Evolutionary conservation across 768 basidiomycete species (phyloP).

Genomic region (Gelatoporia subvermispora): DNA sequence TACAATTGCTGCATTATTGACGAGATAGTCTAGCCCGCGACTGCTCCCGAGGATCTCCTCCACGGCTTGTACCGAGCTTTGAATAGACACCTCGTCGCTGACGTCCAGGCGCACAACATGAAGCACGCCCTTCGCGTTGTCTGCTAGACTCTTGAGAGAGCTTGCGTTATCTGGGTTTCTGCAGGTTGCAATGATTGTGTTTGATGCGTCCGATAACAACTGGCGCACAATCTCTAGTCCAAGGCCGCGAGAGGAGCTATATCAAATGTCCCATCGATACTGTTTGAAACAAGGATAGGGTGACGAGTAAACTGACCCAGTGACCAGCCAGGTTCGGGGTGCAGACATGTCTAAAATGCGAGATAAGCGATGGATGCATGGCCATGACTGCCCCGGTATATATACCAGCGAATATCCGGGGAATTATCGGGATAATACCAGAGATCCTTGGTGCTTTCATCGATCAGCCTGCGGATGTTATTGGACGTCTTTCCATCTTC

Average conservation of each 20-base stretch:
- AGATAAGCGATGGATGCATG: no score
- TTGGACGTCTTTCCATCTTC: no score
- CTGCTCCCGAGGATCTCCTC: slow-evolving; percentile 21
- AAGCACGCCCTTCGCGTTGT: slow-evolving; percentile 22
- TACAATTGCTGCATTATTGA: slow-evolving; percentile 36
- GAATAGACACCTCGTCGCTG: slow-evolving; percentile 21
- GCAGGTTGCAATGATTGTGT: slow-evolving; percentile 27
- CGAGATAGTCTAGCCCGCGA: slow-evolving; percentile 32
- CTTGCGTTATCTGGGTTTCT: slow-evolving; percentile 21
- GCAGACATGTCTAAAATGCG: slow-evolving; percentile 5
- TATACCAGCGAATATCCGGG: no score
- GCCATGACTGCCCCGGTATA: no score
- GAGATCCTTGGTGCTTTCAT: no score
- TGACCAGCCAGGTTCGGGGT: slow-evolving; percentile 20
- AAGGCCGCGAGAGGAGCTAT: slow-evolving; percentile 26
- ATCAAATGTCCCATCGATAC: no score
- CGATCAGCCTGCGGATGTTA: no score
- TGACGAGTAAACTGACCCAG: slow-evolving; percentile 12
- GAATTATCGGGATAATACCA: no score
- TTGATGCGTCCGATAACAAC: slow-evolving; percentile 17
- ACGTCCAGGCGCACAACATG: slow-evolving; percentile 32
- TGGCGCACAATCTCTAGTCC: slow-evolving; percentile 25
- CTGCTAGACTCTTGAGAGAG: slow-evolving; percentile 17
- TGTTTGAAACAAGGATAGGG: neutral
- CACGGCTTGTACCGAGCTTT: slow-evolving; percentile 18